A percentile compares a stretch with the other conserved stretches of the same genome.
phyloP scores from a whole-genome alignment of 495 filamentous ascomycete species.

The Hypoxylon lienhwacheense region DNA sequence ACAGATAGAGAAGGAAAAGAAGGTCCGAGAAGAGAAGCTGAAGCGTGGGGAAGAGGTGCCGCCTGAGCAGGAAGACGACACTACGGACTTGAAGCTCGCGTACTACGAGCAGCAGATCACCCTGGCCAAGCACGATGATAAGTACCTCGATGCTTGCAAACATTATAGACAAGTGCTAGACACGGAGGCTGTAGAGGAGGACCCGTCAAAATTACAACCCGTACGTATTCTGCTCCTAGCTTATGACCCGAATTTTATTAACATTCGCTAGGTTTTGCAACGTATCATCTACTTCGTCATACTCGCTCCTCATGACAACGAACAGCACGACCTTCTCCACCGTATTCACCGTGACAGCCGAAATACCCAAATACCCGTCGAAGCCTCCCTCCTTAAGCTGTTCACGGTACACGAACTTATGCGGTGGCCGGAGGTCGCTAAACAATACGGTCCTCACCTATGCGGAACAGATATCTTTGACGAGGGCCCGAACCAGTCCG shows the following conservation, averaged over 20 bases:
- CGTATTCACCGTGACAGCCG: conserved; percentile 76
- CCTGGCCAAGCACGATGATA: conserved; percentile 92
- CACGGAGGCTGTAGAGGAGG: conserved; percentile 89
- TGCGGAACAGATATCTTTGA: conserved; percentile 89
- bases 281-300: conserved; percentile 97
- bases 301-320: conserved; percentile 95
- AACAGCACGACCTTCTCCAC: conserved; percentile 96
- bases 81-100: conserved; percentile 91
- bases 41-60: conserved; percentile 80
- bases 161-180: conserved; percentile 94
- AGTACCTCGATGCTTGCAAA: conserved; percentile 96
- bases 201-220: conserved; percentile 77
- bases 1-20: conserved; percentile 84
- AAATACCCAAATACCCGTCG: conserved; percentile 67
- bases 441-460: conserved; percentile 85
- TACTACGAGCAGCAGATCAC: conserved; percentile 97
- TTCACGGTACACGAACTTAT: conserved; percentile 97
- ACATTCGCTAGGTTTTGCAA: conserved; percentile 69
- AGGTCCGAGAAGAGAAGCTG: conserved; percentile 74
- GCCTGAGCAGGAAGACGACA: conserved; percentile 79
- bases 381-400: conserved; percentile 80
- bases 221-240: conserved; percentile 54
- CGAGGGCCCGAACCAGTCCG: conserved; percentile 57
- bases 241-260: conserved; percentile 27
- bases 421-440: conserved; percentile 92